Conservation (phyloP, 2,329 filamentous ascomycete genomes). For the Aspergillus sojae region DNA sequence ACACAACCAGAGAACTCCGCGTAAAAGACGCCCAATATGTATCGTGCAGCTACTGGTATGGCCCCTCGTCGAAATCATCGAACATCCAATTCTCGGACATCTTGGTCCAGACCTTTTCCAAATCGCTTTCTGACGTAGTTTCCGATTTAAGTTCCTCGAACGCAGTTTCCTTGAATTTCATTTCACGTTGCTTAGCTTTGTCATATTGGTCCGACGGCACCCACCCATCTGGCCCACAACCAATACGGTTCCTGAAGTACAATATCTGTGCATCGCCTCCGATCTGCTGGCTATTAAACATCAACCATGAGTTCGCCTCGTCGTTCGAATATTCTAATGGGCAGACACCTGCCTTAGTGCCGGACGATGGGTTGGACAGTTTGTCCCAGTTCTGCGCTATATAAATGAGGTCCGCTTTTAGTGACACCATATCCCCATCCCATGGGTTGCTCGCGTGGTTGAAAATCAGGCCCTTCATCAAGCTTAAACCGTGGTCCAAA, state of each 20-base stretch:
- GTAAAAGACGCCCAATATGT: not conserved
- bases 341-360: not conserved
- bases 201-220: constrained; percentile 15
- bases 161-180: constrained; percentile 16
- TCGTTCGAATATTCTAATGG: not conserved
- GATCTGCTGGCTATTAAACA: not conserved
- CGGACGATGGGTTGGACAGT: not conserved
- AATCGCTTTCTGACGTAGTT: not conserved
- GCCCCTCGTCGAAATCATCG: constrained; percentile 18
- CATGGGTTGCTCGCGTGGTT: constrained; percentile 24
- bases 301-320: not conserved
- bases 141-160: constrained; percentile 11
- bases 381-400: not conserved
- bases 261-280: constrained; percentile 3
- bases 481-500: constrained; percentile 11
- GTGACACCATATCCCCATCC: constrained; percentile 26
- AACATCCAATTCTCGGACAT: constrained; percentile 22
- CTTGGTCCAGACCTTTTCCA: constrained; percentile 14
- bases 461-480: constrained; percentile 21
- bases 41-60: constrained; percentile 3
- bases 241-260: constrained; percentile 1
- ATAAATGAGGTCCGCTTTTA: constrained; percentile 23
- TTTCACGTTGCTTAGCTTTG: constrained; percentile 11
- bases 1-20: too few relatives aligned
- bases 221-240: constrained; percentile 21